Percentiles rank a stretch among this genome's conserved stretches.
Evolutionary conservation across 2,329 filamentous ascomycete genomes (phyloP).

Genomic region (Calonectria montana): DNA sequence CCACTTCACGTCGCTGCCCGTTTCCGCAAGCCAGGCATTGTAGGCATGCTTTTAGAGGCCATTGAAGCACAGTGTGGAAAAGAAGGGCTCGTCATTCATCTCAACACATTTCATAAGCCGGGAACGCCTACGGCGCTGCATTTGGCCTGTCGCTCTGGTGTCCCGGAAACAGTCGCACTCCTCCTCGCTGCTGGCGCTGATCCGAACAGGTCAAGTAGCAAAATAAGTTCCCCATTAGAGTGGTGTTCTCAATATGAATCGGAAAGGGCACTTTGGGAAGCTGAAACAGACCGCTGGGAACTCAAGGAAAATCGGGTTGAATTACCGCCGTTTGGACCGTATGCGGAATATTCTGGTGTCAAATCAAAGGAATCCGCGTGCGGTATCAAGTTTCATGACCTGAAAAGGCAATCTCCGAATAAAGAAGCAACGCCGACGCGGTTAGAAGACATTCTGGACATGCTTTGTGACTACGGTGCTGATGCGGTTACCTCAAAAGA

Average conservation of each 20-base stretch:
- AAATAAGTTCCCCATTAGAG: slow-evolving; percentile 26
- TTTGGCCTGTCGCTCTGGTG: slow-evolving; percentile 41
- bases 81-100: neutral
- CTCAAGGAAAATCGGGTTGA: no score
- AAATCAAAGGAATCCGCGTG: neutral
- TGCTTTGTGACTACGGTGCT: slow-evolving; percentile 31
- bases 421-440: slow-evolving; percentile 12
- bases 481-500: neutral
- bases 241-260: slow-evolving; percentile 32
- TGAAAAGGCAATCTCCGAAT: neutral
- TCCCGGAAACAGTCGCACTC: slow-evolving; percentile 41
- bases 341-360: neutral
- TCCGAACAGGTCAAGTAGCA: neutral
- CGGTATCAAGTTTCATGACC: neutral
- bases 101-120: neutral
- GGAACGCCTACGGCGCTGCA: slow-evolving; percentile 31
- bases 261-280: slow-evolving; percentile 25
- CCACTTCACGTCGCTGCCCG: slow-evolving; percentile 54
- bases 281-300: no score
- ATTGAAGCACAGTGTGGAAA: neutral
- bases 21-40: slow-evolving; percentile 46
- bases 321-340: neutral
- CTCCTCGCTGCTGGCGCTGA: slow-evolving; percentile 42
- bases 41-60: slow-evolving; percentile 44
- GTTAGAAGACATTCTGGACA: slow-evolving; percentile 38